Evolutionary conservation across 371 early-diverging fungal genomes (phyloP).

Genomic region (Sanchytrium tribonematis): DNA sequence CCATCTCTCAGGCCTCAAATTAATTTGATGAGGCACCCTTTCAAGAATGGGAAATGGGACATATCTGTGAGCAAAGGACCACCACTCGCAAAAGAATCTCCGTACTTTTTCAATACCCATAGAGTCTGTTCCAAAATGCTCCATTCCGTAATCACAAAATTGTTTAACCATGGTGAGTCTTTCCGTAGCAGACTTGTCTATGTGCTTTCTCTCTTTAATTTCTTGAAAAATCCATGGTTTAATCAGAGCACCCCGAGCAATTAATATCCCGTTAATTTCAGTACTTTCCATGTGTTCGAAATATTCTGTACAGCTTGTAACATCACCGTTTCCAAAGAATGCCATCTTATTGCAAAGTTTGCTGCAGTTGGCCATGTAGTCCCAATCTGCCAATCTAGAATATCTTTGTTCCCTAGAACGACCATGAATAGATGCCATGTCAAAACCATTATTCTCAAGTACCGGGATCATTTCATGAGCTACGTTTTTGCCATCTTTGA

Average conservation of each 20-base stretch:
- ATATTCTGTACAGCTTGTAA: slow-evolving; percentile 58
- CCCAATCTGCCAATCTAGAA: slow-evolving; percentile 64
- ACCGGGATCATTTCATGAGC: slow-evolving; percentile 43
- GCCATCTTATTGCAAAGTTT: slow-evolving; percentile 3
- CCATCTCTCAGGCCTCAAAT: slow-evolving; percentile 62
- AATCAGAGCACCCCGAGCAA: slow-evolving; percentile 60
- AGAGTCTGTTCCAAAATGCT: slow-evolving; percentile 81
- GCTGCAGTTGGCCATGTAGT: slow-evolving; percentile 40
- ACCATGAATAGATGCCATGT: slow-evolving; percentile 41
- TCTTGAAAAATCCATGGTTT: slow-evolving; percentile 93
- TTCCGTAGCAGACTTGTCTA: slow-evolving; percentile 70
- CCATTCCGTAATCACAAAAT: slow-evolving; percentile 58
- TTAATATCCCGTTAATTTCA: slow-evolving; percentile 61
- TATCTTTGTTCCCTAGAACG: slow-evolving; percentile 75
- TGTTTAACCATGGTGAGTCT: slow-evolving; percentile 60
- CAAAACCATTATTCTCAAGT: slow-evolving; percentile 30
- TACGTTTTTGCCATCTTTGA: slow-evolving; percentile 26
- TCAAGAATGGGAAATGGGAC: slow-evolving; percentile 5
- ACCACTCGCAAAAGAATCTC: slow-evolving; percentile 72
- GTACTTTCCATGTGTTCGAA: slow-evolving; percentile 26
- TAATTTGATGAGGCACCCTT: slow-evolving; percentile 51
- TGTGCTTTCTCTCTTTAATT: slow-evolving; percentile 49
- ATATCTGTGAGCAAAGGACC: slow-evolving; percentile 35
- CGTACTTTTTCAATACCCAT: slow-evolving; percentile 51
- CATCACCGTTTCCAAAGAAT: slow-evolving; percentile 63